Conservation (phyloP, 352 stramenopile genomes). For the Thraustochytrium striatum region DNA sequence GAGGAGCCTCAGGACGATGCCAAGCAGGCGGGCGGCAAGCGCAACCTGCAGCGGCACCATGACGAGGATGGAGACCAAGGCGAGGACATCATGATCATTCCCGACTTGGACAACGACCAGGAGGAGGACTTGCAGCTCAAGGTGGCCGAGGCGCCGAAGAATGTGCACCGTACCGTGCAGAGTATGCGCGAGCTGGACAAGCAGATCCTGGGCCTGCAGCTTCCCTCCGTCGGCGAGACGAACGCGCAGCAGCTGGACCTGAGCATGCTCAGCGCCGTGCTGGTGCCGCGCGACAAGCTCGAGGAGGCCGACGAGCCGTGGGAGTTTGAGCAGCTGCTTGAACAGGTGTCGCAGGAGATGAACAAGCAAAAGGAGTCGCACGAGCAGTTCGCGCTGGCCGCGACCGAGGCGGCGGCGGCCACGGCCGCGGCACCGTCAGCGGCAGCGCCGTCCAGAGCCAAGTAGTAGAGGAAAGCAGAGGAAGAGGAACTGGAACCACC, state of each 20-base stretch:
- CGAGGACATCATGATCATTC: conserved; percentile 39
- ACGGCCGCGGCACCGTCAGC: no score
- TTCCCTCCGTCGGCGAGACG: background rate
- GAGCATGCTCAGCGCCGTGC: conserved; percentile 17
- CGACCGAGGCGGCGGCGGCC: no score
- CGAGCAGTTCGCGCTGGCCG: no score
- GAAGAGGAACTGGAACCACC: no score
- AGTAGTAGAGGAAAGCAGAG: no score
- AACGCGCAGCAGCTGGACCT: conserved; percentile 7
- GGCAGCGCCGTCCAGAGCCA: no score
- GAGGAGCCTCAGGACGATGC: background rate
- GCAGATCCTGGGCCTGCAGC: conserved; percentile 31
- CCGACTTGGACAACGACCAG: conserved; percentile 33
- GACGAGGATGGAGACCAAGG: background rate
- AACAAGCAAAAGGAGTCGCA: conserved; percentile 9
- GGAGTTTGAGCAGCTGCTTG: conserved; percentile 41
- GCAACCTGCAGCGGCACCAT: background rate
- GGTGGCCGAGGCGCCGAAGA: conserved; percentile 21
- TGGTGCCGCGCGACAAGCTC: conserved; percentile 21
- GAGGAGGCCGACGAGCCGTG: conserved; percentile 37
- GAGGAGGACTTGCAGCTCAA: conserved; percentile 41
- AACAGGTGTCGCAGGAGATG: conserved; percentile 46
- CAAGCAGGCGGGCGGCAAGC: background rate
- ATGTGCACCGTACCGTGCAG: conserved; percentile 5
- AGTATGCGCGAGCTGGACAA: conserved; percentile 23